Percentiles rank a stretch among this genome's conserved stretches.
Conservation (phyloP, 331 rosid genomes). For the Pyrus hybrid region DNA sequence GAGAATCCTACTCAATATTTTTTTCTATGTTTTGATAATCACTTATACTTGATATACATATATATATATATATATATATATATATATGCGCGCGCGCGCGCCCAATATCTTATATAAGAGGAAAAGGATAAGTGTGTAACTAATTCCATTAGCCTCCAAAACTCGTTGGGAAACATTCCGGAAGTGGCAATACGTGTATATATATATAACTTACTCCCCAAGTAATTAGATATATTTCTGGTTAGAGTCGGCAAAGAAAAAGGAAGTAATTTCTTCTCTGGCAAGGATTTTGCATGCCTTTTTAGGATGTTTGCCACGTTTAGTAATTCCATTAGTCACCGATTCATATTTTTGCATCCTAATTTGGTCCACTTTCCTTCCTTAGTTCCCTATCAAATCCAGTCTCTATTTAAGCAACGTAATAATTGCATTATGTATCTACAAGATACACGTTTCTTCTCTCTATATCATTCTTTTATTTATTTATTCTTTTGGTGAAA, state of each 20-base stretch:
- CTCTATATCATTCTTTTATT: background rate
- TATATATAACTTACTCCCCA: constrained; percentile 18
- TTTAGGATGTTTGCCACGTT: constrained; percentile 32
- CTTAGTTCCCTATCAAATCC: constrained; percentile 17
- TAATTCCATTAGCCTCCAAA: constrained; percentile 16
- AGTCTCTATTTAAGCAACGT: constrained; percentile 10
- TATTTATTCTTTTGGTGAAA: background rate
- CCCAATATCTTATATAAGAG: background rate
- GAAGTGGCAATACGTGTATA: constrained; percentile 20
- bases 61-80: too few relatives aligned
- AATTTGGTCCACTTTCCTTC: constrained; percentile 41
- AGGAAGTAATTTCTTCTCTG: background rate
- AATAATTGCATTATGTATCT: background rate
- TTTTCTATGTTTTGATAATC: background rate
- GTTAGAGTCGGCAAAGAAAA: background rate
- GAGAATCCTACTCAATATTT: too few relatives aligned
- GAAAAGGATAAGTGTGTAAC: background rate
- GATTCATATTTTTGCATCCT: constrained; percentile 22
- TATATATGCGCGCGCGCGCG: too few relatives aligned
- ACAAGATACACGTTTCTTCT: background rate
- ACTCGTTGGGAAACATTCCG: constrained; percentile 2
- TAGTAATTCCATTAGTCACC: constrained; percentile 38
- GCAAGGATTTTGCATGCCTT: constrained; percentile 23
- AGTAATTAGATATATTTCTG: constrained; percentile 3
- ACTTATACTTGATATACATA: background rate